Evolutionary conservation across 345 rosid genomes (phyloP).

Genomic region (Eucalyptus erythrocorys): DNA sequence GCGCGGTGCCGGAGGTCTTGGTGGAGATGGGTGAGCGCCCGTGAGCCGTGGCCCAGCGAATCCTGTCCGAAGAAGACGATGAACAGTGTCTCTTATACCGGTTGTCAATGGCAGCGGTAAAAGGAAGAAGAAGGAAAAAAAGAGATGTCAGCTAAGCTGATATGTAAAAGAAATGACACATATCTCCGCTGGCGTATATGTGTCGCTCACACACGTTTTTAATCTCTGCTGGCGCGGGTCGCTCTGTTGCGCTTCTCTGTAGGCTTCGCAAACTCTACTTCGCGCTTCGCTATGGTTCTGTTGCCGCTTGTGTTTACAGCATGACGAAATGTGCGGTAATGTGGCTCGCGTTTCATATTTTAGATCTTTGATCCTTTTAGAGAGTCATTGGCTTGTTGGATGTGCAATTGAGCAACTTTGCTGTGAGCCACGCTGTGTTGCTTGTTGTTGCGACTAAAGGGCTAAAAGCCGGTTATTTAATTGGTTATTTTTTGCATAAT

Average conservation of each 20-base stretch:
- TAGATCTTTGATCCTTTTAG: neutral
- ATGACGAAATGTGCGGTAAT: neutral
- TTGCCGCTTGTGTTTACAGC: neutral
- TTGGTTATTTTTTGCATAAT: too few species aligned
- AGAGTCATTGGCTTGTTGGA: neutral
- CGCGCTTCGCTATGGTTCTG: neutral
- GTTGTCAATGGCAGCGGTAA: neutral
- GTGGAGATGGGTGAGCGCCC: neutral
- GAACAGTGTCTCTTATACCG: neutral
- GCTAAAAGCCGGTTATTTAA: too few species aligned
- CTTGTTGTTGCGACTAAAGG: neutral
- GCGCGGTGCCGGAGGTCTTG: neutral
- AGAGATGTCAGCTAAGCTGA: neutral
- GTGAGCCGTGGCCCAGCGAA: neutral
- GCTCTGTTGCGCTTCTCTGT: conserved; percentile 91
- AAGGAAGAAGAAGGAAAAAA: neutral
- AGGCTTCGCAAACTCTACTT: neutral
- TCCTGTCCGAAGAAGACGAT: neutral
- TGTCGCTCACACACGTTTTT: conserved; percentile 26
- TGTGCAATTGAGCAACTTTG: neutral
- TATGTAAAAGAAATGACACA: neutral
- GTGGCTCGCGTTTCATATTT: neutral
- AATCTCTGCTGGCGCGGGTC: conserved; percentile 92
- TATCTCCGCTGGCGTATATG: neutral
- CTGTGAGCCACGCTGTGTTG: neutral